Evolutionary conservation across 164 flowering plant genomes (phyloP).

Genomic region (Amborella trichopoda): DNA sequence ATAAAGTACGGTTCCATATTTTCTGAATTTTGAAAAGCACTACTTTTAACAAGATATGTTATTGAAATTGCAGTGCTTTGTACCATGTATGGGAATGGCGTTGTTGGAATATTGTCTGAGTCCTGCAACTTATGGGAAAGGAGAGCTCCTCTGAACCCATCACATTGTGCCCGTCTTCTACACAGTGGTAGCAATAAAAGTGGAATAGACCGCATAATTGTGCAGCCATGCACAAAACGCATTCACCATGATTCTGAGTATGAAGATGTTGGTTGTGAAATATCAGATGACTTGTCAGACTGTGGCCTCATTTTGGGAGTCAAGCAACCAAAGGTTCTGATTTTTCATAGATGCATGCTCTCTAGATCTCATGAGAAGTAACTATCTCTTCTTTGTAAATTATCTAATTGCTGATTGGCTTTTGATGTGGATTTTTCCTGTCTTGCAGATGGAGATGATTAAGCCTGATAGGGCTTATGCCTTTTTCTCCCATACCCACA

Average conservation of each 20-base stretch:
- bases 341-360: too few species aligned
- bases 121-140: slow-evolving; percentile 87
- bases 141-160: slow-evolving; percentile 80
- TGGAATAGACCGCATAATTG: slow-evolving; percentile 56
- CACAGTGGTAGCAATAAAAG: slow-evolving; percentile 40
- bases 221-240: slow-evolving; percentile 98
- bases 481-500: slow-evolving; percentile 97
- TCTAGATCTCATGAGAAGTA: too few species aligned
- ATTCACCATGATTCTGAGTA: slow-evolving; percentile 74
- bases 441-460: slow-evolving; percentile 78
- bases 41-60: too few species aligned
- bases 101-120: slow-evolving; percentile 82
- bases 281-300: slow-evolving; percentile 86
- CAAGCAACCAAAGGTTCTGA: slow-evolving; percentile 86
- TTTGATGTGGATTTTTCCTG: background rate
- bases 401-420: too few species aligned
- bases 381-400: too few species aligned
- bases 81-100: slow-evolving; percentile 79
- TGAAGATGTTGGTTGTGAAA: slow-evolving; percentile 94
- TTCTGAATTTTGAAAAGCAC: too few species aligned
- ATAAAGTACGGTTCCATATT: too few species aligned
- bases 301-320: slow-evolving; percentile 89
- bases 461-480: slow-evolving; percentile 85
- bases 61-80: too few species aligned
- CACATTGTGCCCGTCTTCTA: slow-evolving; percentile 88